These are phyloP conservation scores for Nicotiana noctiflora DNA, from an alignment of 257 asterid genomes.

Conservation along the genomic window DNA sequence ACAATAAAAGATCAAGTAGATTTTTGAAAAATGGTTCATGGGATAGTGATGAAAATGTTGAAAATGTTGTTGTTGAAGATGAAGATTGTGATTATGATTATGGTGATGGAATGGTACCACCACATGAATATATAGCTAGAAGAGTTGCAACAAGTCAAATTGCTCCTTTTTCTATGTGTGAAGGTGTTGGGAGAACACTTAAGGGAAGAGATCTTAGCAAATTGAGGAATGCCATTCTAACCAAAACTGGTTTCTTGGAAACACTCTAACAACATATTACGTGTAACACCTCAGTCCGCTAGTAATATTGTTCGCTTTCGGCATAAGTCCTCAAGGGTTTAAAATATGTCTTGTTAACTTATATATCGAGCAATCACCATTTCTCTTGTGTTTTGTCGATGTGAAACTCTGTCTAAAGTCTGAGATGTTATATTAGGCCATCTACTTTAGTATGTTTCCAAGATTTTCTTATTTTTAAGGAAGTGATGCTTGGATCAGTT, in stretches of 20 bases:
- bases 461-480: too few species aligned
- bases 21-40: background rate
- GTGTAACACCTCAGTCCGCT: too few species aligned
- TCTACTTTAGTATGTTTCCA: too few species aligned
- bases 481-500: too few species aligned
- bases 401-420: too few species aligned
- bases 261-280: background rate
- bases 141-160: slow-evolving; percentile 20
- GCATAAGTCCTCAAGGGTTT: fast-evolving
- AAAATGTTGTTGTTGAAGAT: background rate
- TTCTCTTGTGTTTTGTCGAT: too few species aligned
- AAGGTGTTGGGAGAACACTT: slow-evolving; percentile 45
- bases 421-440: too few species aligned
- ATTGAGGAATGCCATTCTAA: slow-evolving; percentile 30
- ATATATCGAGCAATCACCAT: too few species aligned
- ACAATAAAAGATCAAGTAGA: background rate
- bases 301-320: too few species aligned
- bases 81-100: background rate
- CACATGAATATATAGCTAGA: slow-evolving; percentile 22
- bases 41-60: background rate
- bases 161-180: slow-evolving; percentile 43
- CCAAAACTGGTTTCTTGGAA: slow-evolving; percentile 45
- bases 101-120: background rate
- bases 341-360: too few species aligned
- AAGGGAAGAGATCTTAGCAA: slow-evolving; percentile 48